A percentile compares a stretch with the other conserved stretches of the same genome.
Evolutionary conservation across 441 rosid species (phyloP).

Genomic region (Omphalea diandra): DNA sequence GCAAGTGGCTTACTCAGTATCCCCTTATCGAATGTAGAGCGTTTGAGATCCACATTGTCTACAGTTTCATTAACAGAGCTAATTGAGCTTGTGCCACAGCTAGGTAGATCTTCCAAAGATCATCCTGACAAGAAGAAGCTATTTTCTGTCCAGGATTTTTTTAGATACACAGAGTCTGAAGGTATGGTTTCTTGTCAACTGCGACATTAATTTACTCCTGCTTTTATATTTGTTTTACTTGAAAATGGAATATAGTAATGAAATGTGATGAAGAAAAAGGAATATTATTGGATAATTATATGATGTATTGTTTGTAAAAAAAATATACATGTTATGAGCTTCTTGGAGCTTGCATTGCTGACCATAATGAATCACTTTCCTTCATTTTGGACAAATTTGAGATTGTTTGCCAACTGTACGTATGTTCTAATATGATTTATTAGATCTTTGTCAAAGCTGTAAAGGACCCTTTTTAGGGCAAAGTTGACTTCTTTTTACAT

Average conservation of each 20-base stretch:
- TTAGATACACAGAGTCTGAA: constrained; percentile 96
- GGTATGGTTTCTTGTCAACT: constrained; percentile 46
- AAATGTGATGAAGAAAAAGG: too few species aligned
- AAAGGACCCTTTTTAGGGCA: not conserved
- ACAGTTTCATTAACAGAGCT: constrained; percentile 79
- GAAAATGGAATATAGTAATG: not conserved
- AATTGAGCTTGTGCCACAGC: constrained; percentile 77
- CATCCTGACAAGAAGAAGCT: constrained; percentile 95
- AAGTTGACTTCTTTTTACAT: not conserved
- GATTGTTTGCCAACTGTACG: not conserved
- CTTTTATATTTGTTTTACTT: not conserved
- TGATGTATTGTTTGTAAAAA: not conserved
- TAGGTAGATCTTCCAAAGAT: constrained; percentile 76
- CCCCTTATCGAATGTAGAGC: constrained; percentile 93
- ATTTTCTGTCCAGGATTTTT: constrained; percentile 94
- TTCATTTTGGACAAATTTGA: not conserved
- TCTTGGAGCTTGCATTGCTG: not conserved
- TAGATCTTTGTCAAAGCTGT: not conserved
- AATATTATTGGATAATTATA: not conserved
- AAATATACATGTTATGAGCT: not conserved
- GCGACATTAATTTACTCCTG: not conserved
- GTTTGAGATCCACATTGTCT: constrained; percentile 75
- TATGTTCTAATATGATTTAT: not conserved
- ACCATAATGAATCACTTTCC: not conserved
- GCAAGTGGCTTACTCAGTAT: constrained; percentile 77